Conservation (phyloP, 2,329 filamentous ascomycete species). For the Diaporthe australafricana region DNA sequence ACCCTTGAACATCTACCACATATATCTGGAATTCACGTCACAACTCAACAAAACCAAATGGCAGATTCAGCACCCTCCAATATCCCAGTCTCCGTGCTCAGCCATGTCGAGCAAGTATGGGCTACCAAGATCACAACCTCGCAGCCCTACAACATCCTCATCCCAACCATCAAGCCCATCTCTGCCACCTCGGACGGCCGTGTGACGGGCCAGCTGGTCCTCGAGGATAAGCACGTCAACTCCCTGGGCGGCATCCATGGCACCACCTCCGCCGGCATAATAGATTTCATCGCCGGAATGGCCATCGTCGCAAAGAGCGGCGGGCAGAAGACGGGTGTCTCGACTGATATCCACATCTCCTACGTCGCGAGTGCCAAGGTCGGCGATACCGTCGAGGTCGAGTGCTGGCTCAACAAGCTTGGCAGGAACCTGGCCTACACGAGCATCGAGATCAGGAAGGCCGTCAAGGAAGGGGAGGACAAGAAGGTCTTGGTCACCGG, state of each 20-base stretch:
- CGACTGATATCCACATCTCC: constrained; percentile 79
- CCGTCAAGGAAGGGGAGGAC: constrained; percentile 46
- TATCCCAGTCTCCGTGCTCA: constrained; percentile 35
- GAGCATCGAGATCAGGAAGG: constrained; percentile 72
- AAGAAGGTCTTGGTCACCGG: constrained; percentile 37
- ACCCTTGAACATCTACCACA: neutral
- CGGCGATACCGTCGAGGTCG: constrained; percentile 77
- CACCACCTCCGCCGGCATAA: constrained; percentile 76
- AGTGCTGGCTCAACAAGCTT: constrained; percentile 73
- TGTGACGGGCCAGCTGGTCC: constrained; percentile 60
- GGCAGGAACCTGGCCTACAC: constrained; percentile 78
- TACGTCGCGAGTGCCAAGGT: constrained; percentile 73
- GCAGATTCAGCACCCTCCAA: constrained; percentile 19
- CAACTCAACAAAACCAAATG: constrained; percentile 18
- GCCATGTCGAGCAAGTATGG: constrained; percentile 46
- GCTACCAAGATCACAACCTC: constrained; percentile 56
- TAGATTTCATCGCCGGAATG: constrained; percentile 80
- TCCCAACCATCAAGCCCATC: constrained; percentile 58
- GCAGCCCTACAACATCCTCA: constrained; percentile 66
- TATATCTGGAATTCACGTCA: neutral
- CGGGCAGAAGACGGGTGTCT: constrained; percentile 73
- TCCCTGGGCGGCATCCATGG: constrained; percentile 76
- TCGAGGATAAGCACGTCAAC: constrained; percentile 72
- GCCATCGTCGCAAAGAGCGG: constrained; percentile 76
- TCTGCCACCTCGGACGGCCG: constrained; percentile 56